Conservation (phyloP, 768 basidiomycete species). For the Rickenella mellea region DNA sequence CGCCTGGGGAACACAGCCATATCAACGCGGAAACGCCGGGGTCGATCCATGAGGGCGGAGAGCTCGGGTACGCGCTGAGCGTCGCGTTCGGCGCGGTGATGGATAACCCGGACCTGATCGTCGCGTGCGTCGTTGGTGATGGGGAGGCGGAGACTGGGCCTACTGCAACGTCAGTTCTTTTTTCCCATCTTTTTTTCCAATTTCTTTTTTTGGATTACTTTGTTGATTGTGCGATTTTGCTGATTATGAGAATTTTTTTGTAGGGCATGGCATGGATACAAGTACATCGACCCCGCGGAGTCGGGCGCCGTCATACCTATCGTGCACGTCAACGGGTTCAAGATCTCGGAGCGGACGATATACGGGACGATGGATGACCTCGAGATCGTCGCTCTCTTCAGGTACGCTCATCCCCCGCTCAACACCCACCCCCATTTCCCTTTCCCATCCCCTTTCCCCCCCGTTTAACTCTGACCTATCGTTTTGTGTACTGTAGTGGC, state of each 20-base stretch:
- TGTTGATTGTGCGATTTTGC: too few relatives aligned
- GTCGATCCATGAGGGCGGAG: constrained; percentile 85
- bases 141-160: constrained; percentile 82
- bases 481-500: constrained; percentile 30
- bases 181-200: background rate
- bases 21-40: constrained; percentile 84
- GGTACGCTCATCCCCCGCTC: constrained; percentile 27
- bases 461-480: background rate
- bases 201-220: too few relatives aligned
- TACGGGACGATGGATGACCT: constrained; percentile 87
- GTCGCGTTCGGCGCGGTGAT: constrained; percentile 85
- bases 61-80: constrained; percentile 81
- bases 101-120: constrained; percentile 83
- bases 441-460: background rate
- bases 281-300: constrained; percentile 86
- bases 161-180: constrained; percentile 41
- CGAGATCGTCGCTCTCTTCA: constrained; percentile 68
- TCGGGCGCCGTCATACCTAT: constrained; percentile 89
- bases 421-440: constrained; percentile 1
- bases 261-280: constrained; percentile 76
- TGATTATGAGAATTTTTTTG: too few relatives aligned
- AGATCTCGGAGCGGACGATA: constrained; percentile 86
- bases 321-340: constrained; percentile 81
- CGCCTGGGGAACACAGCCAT: constrained; percentile 31
- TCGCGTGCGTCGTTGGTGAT: constrained; percentile 77